Conservation (phyloP, 2,329 filamentous ascomycete species). For the Talaromyces sp. region DNA sequence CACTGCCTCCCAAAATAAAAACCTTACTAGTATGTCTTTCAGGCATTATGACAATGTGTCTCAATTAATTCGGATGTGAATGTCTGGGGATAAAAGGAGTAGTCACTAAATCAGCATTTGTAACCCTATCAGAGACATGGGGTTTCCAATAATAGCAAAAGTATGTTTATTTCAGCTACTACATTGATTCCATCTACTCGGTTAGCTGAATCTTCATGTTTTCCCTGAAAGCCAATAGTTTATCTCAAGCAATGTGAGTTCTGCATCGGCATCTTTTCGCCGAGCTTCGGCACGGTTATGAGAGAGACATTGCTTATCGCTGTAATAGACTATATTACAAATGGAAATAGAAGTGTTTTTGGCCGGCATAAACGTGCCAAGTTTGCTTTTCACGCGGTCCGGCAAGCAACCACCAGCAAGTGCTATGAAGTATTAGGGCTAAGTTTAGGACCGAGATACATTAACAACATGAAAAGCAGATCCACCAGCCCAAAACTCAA, state of each 20-base stretch:
- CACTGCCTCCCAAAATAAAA: neutral
- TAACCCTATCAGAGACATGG: no score
- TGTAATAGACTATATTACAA: neutral
- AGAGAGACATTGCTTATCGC: neutral
- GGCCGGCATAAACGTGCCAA: no score
- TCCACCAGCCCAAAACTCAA: no score
- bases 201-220: neutral
- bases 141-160: no score
- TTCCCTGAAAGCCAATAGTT: neutral
- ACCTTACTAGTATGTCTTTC: slow-evolving; percentile 59
- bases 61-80: neutral
- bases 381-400: no score
- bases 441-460: no score
- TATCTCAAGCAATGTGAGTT: neutral
- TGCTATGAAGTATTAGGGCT: no score
- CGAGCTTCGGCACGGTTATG: neutral
- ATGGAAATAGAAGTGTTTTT: neutral
- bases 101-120: neutral
- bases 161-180: no score
- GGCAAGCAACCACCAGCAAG: no score
- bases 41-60: neutral
- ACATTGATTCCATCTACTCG: no score
- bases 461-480: no score
- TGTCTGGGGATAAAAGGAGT: neutral
- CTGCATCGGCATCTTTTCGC: neutral